phyloP scores from a whole-genome alignment of 768 basidiomycete genomes.

The Lactifluus hygrophoroides region DNA sequence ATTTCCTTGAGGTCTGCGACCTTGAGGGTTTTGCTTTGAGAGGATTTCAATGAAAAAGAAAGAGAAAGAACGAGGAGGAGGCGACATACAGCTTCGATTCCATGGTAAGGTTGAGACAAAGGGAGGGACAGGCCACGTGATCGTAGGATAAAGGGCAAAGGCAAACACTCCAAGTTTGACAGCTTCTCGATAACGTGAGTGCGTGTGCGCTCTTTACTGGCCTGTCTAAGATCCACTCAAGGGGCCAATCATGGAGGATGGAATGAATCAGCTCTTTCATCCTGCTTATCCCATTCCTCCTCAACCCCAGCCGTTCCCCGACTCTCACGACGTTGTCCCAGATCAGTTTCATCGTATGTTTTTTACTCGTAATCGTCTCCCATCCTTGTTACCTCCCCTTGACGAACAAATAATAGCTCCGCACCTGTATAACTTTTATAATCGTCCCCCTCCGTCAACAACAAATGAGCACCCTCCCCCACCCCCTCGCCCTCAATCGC shows the following conservation, averaged over 20 bases:
- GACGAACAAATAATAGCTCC: conserved; percentile 13
- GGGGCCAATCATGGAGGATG: conserved; percentile 37
- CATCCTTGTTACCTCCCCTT: conserved; percentile 14
- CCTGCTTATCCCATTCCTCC: conserved; percentile 43
- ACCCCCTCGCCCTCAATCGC: conserved; percentile 8
- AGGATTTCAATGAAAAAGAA: conserved; percentile 7
- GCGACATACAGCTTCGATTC: conserved; percentile 33
- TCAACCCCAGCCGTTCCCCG: conserved; percentile 28
- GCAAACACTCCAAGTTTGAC: too few species aligned
- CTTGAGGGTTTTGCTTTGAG: conserved; percentile 52
- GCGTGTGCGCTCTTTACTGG: too few species aligned
- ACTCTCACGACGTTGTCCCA: conserved; percentile 22
- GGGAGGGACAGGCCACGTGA: not conserved
- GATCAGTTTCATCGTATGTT: conserved; percentile 16
- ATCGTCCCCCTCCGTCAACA: conserved; percentile 26
- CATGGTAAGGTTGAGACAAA: conserved; percentile 24
- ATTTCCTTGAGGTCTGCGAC: conserved; percentile 62
- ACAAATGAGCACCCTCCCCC: conserved; percentile 22
- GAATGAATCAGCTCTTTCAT: conserved; percentile 55
- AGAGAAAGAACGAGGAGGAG: not conserved
- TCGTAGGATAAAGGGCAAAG: not conserved
- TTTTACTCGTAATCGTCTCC: not conserved
- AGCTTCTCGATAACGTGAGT: too few species aligned
- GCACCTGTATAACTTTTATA: conserved; percentile 20
- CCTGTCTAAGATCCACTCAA: too few species aligned